A percentile compares a stretch with the other conserved stretches of the same genome.
Conservation (phyloP, 2,329 filamentous ascomycete species). For the Colletotrichum chlorophyti region DNA sequence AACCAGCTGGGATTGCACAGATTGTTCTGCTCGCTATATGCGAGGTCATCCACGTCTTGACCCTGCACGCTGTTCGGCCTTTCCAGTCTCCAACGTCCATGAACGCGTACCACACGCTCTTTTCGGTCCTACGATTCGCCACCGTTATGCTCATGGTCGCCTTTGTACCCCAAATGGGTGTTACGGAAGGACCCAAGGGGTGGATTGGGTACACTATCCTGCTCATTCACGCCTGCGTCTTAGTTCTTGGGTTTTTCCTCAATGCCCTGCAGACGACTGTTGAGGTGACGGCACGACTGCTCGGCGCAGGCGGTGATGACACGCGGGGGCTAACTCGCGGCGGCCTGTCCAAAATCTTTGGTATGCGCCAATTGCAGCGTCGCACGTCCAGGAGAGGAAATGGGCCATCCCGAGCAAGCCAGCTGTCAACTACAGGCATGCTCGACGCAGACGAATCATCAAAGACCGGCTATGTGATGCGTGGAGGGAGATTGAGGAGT, state of each 20-base stretch:
- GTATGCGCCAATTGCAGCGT: slow-evolving; percentile 85
- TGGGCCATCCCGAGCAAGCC: slow-evolving; percentile 76
- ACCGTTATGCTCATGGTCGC: slow-evolving; percentile 79
- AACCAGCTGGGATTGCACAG: slow-evolving; percentile 91
- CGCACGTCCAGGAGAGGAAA: slow-evolving; percentile 67
- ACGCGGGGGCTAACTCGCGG: slow-evolving; percentile 75
- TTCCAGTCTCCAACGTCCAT: slow-evolving; percentile 93
- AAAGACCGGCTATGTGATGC: slow-evolving; percentile 64
- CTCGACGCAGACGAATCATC: slow-evolving; percentile 71
- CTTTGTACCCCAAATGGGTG: slow-evolving; percentile 83
- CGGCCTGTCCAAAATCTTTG: slow-evolving; percentile 88
- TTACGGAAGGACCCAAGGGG: slow-evolving; percentile 80
- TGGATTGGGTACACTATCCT: slow-evolving; percentile 97
- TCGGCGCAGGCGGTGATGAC: slow-evolving; percentile 82
- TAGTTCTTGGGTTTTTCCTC: slow-evolving; percentile 91
- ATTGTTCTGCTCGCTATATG: slow-evolving; percentile 91
- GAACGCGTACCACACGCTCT: slow-evolving; percentile 93
- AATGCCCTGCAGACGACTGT: slow-evolving; percentile 90
- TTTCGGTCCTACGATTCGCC: slow-evolving; percentile 78
- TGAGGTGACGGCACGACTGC: slow-evolving; percentile 83
- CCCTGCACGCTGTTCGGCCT: slow-evolving; percentile 86
- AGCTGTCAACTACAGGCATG: slow-evolving; percentile 84
- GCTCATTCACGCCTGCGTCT: slow-evolving; percentile 80
- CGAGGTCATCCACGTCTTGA: slow-evolving; percentile 88
- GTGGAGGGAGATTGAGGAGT: slow-evolving; percentile 63